Conservation (phyloP, 768 basidiomycete genomes). For the Leccinum rimulosum region DNA sequence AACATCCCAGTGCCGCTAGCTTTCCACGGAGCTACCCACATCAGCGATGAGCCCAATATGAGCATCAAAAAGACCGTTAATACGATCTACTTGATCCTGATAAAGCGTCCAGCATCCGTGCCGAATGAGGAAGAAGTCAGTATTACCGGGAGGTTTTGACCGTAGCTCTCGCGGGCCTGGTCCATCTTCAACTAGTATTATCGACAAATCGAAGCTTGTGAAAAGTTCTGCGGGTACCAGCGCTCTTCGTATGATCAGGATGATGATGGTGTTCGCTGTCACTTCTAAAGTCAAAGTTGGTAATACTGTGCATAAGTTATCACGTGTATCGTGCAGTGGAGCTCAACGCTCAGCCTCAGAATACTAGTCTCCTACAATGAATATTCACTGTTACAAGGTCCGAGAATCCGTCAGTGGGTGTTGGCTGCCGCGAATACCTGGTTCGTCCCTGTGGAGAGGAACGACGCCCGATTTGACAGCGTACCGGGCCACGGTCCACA, state of each 20-base stretch:
- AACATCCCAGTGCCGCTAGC: neutral
- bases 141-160: conserved; percentile 53
- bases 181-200: conserved; percentile 11
- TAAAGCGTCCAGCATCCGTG: conserved; percentile 7
- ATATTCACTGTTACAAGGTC: neutral
- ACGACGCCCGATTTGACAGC: neutral
- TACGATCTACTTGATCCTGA: conserved; percentile 73
- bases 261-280: neutral
- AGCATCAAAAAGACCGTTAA: conserved; percentile 54
- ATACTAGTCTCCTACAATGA: too few species aligned
- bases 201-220: neutral
- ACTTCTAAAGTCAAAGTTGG: neutral
- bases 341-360: too few species aligned
- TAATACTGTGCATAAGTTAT: neutral
- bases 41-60: conserved; percentile 66
- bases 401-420: neutral
- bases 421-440: too few species aligned
- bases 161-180: conserved; percentile 37
- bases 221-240: neutral
- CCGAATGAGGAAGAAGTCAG: neutral
- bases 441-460: neutral
- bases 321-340: neutral
- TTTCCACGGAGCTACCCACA: conserved; percentile 39
- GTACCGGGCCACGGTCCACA: neutral
- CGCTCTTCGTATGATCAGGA: neutral